phyloP scores from a whole-genome alignment of 139 green algal genomes.

The Trebouxia sp. region DNA sequence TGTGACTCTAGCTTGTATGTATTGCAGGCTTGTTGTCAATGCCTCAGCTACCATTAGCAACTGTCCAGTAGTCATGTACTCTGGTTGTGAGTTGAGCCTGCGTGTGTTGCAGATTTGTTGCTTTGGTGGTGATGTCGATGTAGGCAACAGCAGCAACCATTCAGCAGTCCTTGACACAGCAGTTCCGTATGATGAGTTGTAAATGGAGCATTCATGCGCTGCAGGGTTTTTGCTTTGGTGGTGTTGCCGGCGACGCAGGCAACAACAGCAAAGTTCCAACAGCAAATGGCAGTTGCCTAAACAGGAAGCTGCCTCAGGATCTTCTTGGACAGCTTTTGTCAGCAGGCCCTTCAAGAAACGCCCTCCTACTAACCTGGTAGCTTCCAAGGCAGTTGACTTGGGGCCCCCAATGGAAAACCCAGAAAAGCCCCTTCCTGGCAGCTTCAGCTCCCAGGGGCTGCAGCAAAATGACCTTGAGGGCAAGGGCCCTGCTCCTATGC shows the following conservation, averaged over 20 bases:
- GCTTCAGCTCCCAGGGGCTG: neutral
- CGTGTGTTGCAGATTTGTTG: too few relatives aligned
- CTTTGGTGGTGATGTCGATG: too few relatives aligned
- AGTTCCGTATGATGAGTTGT: too few relatives aligned
- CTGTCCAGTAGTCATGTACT: too few relatives aligned
- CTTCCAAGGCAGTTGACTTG: constrained; percentile 12
- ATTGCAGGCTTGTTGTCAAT: too few relatives aligned
- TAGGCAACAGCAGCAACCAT: too few relatives aligned
- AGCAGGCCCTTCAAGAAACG: neutral
- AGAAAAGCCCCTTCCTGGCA: neutral
- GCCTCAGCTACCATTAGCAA: too few relatives aligned
- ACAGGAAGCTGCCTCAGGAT: neutral
- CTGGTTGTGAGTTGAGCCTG: too few relatives aligned
- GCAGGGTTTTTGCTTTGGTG: neutral
- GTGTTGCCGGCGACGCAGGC: neutral
- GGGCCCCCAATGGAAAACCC: neutral
- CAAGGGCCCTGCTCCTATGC: neutral
- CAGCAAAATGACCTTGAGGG: neutral
- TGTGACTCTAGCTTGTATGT: too few relatives aligned
- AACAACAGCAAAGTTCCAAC: neutral
- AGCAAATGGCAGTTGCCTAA: neutral
- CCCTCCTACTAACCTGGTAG: constrained; percentile 5
- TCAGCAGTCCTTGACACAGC: neutral
- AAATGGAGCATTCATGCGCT: too few relatives aligned
- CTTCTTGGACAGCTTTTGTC: neutral